Evolutionary conservation across 1,284 basidiomycete genomes (phyloP), one percentile per base, ranked within the genome.

Genomic region (Porphyrellus sp.): DNA sequence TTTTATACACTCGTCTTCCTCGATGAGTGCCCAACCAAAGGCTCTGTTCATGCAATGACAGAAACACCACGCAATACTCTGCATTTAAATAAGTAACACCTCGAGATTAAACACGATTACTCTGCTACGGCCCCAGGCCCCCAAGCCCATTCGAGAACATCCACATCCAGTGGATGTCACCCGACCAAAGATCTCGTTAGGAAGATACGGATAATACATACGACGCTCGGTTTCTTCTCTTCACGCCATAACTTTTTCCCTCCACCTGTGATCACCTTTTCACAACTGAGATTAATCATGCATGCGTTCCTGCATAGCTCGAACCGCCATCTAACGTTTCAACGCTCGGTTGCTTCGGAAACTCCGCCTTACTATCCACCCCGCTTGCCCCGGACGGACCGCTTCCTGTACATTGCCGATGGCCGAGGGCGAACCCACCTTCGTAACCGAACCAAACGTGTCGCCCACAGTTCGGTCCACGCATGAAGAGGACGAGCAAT

Each of bases 391-490:
- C 35, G 25, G n/a, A 18, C 9, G 33, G 16, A 18, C 37, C 8
- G 11, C 27, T 16, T n/a, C 46, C 28, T 20, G 23, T 18, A 20
- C 16, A 35, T 41, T 35, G 35, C 31, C 35, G 47, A 30, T 40
- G 44, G 7, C 41, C 27, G 2, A 38, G 25, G 11, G 11, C 16
- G 23, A 58, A 49, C 42, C 67, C 63, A 23, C 62, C 59, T 18
- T 56, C 48, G n/a, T 67, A 59, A 16, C 63, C 67, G 43, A 70
- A 70, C 64, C 64, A 65, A 15, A 60, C 48, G 35, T 51, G 63
- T 12, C 71, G 65, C 34, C 56, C 50, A 38, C 67, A 68, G 35
- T 77, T 72, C 20, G 77, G 78, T 2, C 78, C 78, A 4, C 78
- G 71, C 15, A 70, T 8, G n/a, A 77, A 58, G 33, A 80, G 60